Percentiles rank a stretch among this genome's conserved stretches.
These are phyloP conservation scores for Cyphellophora attinorum DNA, from an alignment of 2,329 filamentous ascomycete genomes.

Conservation along the genomic window DNA sequence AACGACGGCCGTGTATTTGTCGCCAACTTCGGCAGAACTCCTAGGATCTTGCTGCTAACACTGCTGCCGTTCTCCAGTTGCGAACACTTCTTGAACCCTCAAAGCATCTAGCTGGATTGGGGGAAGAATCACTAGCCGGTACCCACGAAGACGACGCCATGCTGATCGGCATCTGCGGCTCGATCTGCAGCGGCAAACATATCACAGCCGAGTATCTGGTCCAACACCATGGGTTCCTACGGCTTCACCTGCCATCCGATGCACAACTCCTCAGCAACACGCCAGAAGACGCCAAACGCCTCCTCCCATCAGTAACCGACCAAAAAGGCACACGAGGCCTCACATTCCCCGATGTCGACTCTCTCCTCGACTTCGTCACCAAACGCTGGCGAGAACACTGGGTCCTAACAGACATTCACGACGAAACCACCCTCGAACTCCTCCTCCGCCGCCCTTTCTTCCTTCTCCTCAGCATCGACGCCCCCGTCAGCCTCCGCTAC, in stretches of 20 bases:
- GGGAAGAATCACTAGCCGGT: no score
- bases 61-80: no score
- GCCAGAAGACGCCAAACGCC: slow-evolving; percentile 5
- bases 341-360: slow-evolving; percentile 41
- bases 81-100: no score
- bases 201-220: slow-evolving; percentile 83
- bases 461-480: slow-evolving; percentile 83
- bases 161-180: slow-evolving; percentile 42
- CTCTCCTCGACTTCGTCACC: slow-evolving; percentile 77
- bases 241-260: slow-evolving; percentile 49
- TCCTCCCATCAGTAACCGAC: slow-evolving; percentile 18
- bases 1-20: no score
- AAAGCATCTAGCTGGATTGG: no score
- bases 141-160: no score
- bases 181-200: slow-evolving; percentile 86
- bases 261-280: slow-evolving; percentile 21
- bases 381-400: slow-evolving; percentile 72
- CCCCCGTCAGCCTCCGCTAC: slow-evolving; percentile 77
- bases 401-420: slow-evolving; percentile 76
- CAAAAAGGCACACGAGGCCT: slow-evolving; percentile 17
- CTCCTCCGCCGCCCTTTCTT: slow-evolving; percentile 81
- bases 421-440: slow-evolving; percentile 62
- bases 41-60: no score
- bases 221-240: slow-evolving; percentile 71
- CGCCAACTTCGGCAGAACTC: no score